These are phyloP conservation scores for Kluyveromyces dobzhanskii DNA, from an alignment of 805 yeast genomes.

Conservation along the genomic window DNA sequence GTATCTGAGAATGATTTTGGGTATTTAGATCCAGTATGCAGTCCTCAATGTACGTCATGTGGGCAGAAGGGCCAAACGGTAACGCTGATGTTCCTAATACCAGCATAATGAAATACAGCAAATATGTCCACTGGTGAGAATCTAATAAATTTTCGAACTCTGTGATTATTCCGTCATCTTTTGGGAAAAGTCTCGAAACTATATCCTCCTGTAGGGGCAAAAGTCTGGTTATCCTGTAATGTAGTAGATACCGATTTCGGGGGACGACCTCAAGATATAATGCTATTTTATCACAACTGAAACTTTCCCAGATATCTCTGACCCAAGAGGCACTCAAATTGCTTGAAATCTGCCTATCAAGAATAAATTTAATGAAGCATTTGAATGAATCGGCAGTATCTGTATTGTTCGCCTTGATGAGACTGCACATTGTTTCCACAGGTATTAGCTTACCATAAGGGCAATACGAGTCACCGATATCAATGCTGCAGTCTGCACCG, in stretches of 20 bases:
- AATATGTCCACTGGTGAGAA: conserved; percentile 10
- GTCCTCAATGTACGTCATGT: conserved; percentile 14
- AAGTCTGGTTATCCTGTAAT: conserved; percentile 16
- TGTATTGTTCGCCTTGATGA: conserved; percentile 7
- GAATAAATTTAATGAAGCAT: conserved; percentile 16
- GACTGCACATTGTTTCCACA: conserved; percentile 11
- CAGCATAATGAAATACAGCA: conserved; percentile 22
- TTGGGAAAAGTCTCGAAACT: conserved; percentile 8
- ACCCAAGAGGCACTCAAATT: conserved; percentile 15
- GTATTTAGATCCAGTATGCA: conserved; percentile 16
- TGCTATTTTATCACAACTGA: conserved; percentile 5
- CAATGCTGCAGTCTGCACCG: background rate
- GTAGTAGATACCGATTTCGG: conserved; percentile 16
- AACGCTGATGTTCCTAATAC: conserved; percentile 17
- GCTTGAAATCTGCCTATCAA: conserved; percentile 24
- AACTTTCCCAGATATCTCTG: conserved; percentile 3
- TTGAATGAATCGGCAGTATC: conserved; percentile 7
- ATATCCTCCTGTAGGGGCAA: conserved; percentile 16
- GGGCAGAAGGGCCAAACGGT: conserved; percentile 14
- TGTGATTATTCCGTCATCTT: conserved; percentile 5
- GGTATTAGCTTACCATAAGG: conserved; percentile 14
- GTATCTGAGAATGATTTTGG: conserved; percentile 19
- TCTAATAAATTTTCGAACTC: conserved; percentile 18
- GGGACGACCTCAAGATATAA: conserved; percentile 12
- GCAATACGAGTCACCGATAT: background rate